phyloP scores from a whole-genome alignment of 768 basidiomycete species.

The Boletus fagicola region DNA sequence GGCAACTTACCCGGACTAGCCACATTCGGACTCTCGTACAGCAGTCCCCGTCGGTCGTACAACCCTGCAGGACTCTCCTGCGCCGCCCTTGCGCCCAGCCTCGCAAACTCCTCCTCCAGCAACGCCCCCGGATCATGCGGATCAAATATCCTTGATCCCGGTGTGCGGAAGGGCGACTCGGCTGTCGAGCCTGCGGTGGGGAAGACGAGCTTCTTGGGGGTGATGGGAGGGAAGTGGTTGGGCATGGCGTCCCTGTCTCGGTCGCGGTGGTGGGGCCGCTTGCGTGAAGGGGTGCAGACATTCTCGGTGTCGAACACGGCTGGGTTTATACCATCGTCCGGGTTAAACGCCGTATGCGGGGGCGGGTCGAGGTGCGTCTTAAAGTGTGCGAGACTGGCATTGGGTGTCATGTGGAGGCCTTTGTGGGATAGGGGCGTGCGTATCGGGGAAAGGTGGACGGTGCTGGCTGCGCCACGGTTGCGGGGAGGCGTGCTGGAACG shows the following conservation, averaged over 20 bases:
- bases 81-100: conserved; percentile 41
- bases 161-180: conserved; percentile 52
- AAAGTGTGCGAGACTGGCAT: conserved; percentile 62
- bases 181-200: conserved; percentile 24
- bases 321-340: conserved; percentile 35
- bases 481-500: conserved; percentile 41
- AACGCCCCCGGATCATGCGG: conserved; percentile 68
- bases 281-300: conserved; percentile 47
- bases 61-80: conserved; percentile 67
- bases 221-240: conserved; percentile 36
- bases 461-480: conserved; percentile 20
- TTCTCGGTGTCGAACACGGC: conserved; percentile 37
- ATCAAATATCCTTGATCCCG: conserved; percentile 54
- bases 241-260: conserved; percentile 21
- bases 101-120: conserved; percentile 71
- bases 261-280: conserved; percentile 35
- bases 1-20: conserved; percentile 55
- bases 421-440: conserved; percentile 69
- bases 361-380: conserved; percentile 69
- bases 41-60: conserved; percentile 56
- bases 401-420: conserved; percentile 69
- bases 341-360: conserved; percentile 34
- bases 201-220: conserved; percentile 44
- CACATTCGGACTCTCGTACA: conserved; percentile 75
- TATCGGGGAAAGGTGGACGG: conserved; percentile 52